These are phyloP conservation scores for Sporothrix euskadiensis DNA, from an alignment of 2,329 filamentous ascomycete genomes.

Conservation along the genomic window DNA sequence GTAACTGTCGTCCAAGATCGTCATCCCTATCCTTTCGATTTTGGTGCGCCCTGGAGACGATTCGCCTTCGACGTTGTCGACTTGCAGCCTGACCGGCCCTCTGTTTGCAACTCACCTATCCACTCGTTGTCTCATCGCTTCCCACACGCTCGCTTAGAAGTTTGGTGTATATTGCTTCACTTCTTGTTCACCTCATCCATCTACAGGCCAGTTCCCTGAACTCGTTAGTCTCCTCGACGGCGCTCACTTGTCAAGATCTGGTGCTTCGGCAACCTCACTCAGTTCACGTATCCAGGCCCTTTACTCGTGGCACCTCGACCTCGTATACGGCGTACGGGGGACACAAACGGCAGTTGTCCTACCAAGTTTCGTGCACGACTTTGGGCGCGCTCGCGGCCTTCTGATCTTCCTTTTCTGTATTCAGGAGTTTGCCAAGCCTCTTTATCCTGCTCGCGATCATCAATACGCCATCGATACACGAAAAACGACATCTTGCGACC, in stretches of 20 bases:
- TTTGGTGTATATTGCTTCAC: not conserved
- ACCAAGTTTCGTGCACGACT: not conserved
- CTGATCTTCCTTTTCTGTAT: not conserved
- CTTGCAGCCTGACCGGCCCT: not conserved
- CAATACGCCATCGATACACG: conserved; percentile 19
- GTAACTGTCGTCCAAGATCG: conserved; percentile 5
- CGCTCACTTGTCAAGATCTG: not conserved
- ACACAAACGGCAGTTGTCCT: not conserved
- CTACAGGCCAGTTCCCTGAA: not conserved
- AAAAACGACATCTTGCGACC: not conserved
- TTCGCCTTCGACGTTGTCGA: not conserved
- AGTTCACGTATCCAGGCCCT: not conserved
- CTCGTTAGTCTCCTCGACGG: too few species aligned
- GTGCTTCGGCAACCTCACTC: not conserved
- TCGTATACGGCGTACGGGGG: conserved; percentile 1
- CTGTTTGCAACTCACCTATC: not conserved
- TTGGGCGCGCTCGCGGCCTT: not conserved
- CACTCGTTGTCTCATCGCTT: not conserved
- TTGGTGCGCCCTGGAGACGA: not conserved
- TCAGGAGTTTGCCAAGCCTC: not conserved
- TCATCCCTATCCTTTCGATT: too few species aligned
- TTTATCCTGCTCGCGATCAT: not conserved
- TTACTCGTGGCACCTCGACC: conserved; percentile 2
- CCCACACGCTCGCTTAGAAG: not conserved
- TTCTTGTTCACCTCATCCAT: too few species aligned